Percentiles rank a stretch among this genome's conserved stretches.
phyloP scores from a whole-genome alignment of 164 flowering plant species.

The Chimonanthus praecox region DNA sequence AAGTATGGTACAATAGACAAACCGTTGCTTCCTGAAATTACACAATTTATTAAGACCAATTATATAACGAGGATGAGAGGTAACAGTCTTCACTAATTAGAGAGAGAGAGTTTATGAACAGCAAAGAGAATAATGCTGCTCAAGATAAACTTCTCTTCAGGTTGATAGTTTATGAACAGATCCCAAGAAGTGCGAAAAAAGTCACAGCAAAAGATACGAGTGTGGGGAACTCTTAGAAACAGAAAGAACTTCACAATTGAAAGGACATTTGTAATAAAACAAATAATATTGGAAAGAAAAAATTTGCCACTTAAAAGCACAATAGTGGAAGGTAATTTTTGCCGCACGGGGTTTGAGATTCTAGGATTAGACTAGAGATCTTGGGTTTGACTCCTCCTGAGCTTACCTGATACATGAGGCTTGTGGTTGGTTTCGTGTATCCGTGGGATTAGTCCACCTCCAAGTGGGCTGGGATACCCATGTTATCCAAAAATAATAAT shows the following conservation, averaged over 20 bases:
- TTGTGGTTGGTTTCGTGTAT: too few relatives aligned
- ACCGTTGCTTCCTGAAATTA: slow-evolving; percentile 69
- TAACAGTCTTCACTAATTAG: background rate
- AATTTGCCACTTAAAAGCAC: too few relatives aligned
- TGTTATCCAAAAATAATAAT: background rate
- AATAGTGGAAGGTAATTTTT: too few relatives aligned
- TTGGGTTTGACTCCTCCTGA: too few relatives aligned
- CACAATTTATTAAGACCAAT: slow-evolving; percentile 3
- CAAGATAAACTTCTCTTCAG: background rate
- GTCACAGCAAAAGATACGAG: background rate
- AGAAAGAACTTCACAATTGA: background rate
- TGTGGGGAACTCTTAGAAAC: background rate
- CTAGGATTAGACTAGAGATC: too few relatives aligned
- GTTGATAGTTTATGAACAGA: background rate
- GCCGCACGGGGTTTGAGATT: too few relatives aligned
- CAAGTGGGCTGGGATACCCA: too few relatives aligned
- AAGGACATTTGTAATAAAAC: background rate
- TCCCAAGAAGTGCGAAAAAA: background rate
- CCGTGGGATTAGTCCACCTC: too few relatives aligned
- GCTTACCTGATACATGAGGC: too few relatives aligned
- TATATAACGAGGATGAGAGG: background rate
- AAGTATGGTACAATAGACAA: slow-evolving; percentile 73
- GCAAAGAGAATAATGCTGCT: background rate
- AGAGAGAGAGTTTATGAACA: background rate
- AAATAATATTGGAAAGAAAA: too few relatives aligned